These are phyloP conservation scores for Alnus glutinosa DNA, from an alignment of 306 rosid genomes.

Conservation along the genomic window DNA sequence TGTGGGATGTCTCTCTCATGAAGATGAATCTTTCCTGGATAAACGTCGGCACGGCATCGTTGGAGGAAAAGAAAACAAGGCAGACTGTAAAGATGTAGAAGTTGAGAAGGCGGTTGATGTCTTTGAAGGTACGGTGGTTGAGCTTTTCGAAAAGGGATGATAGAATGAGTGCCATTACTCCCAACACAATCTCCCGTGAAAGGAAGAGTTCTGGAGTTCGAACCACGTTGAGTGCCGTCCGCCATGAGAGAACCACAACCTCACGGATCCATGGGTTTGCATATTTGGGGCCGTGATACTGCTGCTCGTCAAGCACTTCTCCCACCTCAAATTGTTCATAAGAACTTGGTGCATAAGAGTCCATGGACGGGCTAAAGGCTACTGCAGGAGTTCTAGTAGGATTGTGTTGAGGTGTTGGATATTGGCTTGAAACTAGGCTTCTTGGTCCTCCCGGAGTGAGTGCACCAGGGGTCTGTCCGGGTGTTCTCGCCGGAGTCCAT, in stretches of 20 bases:
- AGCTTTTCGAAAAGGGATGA: constrained; percentile 64
- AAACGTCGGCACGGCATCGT: constrained; percentile 89
- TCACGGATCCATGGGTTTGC: constrained; percentile 88
- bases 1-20: constrained; percentile 85
- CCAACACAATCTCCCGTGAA: constrained; percentile 80
- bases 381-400: constrained; percentile 34
- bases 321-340: constrained; percentile 48
- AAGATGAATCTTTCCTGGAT: constrained; percentile 86
- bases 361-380: constrained; percentile 41
- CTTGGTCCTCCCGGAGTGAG: constrained; percentile 51
- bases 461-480: constrained; percentile 61
- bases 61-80: constrained; percentile 89
- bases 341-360: constrained; percentile 39
- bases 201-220: constrained; percentile 89
- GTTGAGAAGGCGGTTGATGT: constrained; percentile 76
- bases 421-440: constrained; percentile 52
- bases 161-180: constrained; percentile 75
- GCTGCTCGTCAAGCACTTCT: constrained; percentile 57
- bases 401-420: constrained; percentile 46
- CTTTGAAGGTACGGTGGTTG: constrained; percentile 42
- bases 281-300: constrained; percentile 47
- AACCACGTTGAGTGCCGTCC: constrained; percentile 66
- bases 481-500: constrained; percentile 84
- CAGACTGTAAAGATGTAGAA: constrained; percentile 88
- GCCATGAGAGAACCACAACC: constrained; percentile 77